Percentiles rank a stretch among this genome's conserved stretches.
These are phyloP conservation scores for Ophiorrhiza pumila DNA, from an alignment of 257 asterid species.

Conservation along the genomic window DNA sequence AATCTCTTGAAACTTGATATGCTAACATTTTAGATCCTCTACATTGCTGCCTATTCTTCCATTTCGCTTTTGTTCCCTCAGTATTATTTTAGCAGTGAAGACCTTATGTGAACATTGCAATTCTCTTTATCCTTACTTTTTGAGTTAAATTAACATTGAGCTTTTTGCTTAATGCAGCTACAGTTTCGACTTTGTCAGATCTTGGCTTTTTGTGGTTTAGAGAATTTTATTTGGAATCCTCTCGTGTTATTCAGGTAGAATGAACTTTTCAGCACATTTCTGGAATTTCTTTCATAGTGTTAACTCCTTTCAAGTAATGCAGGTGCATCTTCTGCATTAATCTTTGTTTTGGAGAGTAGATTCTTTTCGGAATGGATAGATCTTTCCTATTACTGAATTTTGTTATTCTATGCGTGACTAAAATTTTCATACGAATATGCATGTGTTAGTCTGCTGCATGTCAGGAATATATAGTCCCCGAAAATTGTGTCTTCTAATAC, in stretches of 20 bases:
- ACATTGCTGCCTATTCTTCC: not conserved
- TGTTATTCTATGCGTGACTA: not conserved
- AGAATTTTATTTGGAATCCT: constrained; percentile 97
- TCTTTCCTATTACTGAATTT: not conserved
- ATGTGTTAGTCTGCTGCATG: not conserved
- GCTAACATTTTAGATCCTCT: not conserved
- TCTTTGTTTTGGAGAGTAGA: not conserved
- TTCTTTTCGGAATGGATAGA: not conserved
- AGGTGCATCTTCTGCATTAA: not conserved
- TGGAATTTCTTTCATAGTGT: not conserved
- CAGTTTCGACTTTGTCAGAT: constrained; percentile 79
- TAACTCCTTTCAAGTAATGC: not conserved
- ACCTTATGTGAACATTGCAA: not conserved
- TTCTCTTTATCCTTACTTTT: constrained; percentile 12
- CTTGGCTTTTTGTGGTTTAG: constrained; percentile 98
- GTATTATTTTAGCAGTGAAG: not conserved
- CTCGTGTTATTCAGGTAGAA: constrained; percentile 96
- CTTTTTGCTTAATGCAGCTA: constrained; percentile 62
- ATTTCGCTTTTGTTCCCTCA: not conserved
- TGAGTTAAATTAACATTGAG: constrained; percentile 27
- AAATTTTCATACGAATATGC: not conserved
- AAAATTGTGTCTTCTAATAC: not conserved
- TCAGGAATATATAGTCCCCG: not conserved
- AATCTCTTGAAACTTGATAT: not conserved
- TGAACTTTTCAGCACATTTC: not conserved